A percentile compares a stretch with the other conserved stretches of the same genome.
Conservation (phyloP, 495 filamentous ascomycete species). For the Glonium stellatum region DNA sequence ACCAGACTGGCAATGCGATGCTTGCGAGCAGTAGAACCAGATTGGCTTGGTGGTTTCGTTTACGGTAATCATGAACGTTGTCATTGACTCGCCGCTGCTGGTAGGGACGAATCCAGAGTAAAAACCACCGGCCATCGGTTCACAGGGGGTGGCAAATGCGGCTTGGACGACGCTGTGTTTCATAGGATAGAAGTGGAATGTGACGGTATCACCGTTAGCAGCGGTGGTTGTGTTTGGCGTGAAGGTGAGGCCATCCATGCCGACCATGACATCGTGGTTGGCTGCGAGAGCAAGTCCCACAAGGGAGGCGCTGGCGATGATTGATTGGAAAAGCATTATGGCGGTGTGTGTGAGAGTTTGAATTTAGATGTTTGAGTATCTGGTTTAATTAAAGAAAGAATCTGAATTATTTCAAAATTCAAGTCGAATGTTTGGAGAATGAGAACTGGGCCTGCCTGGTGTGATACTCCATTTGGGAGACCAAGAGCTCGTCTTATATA, state of each 20-base stretch:
- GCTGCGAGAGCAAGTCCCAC: conserved; percentile 22
- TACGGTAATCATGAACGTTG: conserved; percentile 41
- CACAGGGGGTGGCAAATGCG: conserved; percentile 25
- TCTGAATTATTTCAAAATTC: conserved; percentile 16
- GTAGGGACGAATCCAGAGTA: conserved; percentile 31
- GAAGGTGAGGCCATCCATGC: conserved; percentile 45
- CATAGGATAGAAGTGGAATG: conserved; percentile 62
- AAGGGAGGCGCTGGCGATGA: conserved; percentile 14
- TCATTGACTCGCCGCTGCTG: conserved; percentile 11
- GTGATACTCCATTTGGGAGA: conserved; percentile 6
- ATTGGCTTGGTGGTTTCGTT: conserved; percentile 45
- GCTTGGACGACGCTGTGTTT: conserved; percentile 30
- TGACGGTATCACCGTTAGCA: conserved; percentile 55
- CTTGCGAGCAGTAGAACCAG: conserved; percentile 56
- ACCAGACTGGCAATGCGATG: conserved; percentile 43
- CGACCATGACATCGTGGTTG: conserved; percentile 40
- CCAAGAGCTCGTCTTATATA: conserved; percentile 21
- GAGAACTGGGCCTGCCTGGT: conserved; percentile 26
- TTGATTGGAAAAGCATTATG: conserved; percentile 25
- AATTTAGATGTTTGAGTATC: conserved; percentile 19
- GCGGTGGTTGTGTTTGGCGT: conserved; percentile 52
- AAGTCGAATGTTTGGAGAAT: conserved; percentile 20
- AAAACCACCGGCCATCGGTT: conserved; percentile 23
- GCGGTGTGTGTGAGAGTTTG: conserved; percentile 4
- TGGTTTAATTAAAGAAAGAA: conserved; percentile 10